Evolutionary conservation across 805 yeast genomes (phyloP).

Genomic region (Myxozyma lipomycoides): DNA sequence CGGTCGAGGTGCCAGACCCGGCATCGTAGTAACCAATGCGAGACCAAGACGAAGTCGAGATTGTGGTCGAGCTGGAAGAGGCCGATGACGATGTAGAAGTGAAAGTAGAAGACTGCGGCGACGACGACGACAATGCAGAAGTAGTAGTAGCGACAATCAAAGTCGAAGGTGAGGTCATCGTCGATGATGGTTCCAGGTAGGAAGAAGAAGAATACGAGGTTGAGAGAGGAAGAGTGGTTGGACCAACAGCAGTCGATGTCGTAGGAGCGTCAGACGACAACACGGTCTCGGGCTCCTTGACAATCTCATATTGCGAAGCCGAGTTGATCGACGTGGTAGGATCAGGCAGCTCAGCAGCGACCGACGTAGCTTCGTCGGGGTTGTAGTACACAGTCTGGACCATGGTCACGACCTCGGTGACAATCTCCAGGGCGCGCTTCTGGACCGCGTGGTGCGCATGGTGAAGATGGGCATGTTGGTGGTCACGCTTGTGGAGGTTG

Average conservation of each 20-base stretch:
- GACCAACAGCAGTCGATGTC: slow-evolving; percentile 31
- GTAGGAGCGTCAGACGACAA: slow-evolving; percentile 32
- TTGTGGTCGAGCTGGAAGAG: slow-evolving; percentile 31
- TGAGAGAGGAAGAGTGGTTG: slow-evolving; percentile 30
- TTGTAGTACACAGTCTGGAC: slow-evolving; percentile 41
- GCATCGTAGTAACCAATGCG: slow-evolving; percentile 53
- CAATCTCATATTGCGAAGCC: slow-evolving; percentile 17
- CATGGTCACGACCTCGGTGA: slow-evolving; percentile 73
- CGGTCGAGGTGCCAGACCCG: slow-evolving; percentile 63
- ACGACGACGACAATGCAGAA: slow-evolving; percentile 28
- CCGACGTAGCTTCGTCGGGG: slow-evolving; percentile 32
- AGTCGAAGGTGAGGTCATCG: slow-evolving; percentile 17
- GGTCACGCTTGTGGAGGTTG: slow-evolving; percentile 17
- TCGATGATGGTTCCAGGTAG: slow-evolving; percentile 1
- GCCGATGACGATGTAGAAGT: slow-evolving; percentile 28
- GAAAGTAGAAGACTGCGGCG: slow-evolving; percentile 30
- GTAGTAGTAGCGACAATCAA: slow-evolving; percentile 12
- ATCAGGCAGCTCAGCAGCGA: slow-evolving; percentile 30
- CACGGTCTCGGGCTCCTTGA: slow-evolving; percentile 13
- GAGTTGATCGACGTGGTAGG: slow-evolving; percentile 25
- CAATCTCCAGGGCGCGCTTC: slow-evolving; percentile 55
- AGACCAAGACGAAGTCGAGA: slow-evolving; percentile 39
- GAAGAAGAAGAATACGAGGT: background rate
- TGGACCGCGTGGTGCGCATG: slow-evolving; percentile 48
- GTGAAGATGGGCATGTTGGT: slow-evolving; percentile 26